These are phyloP conservation scores for Cyberlindnera mycetangii DNA, from an alignment of 805 yeast genomes.

Conservation along the genomic window DNA sequence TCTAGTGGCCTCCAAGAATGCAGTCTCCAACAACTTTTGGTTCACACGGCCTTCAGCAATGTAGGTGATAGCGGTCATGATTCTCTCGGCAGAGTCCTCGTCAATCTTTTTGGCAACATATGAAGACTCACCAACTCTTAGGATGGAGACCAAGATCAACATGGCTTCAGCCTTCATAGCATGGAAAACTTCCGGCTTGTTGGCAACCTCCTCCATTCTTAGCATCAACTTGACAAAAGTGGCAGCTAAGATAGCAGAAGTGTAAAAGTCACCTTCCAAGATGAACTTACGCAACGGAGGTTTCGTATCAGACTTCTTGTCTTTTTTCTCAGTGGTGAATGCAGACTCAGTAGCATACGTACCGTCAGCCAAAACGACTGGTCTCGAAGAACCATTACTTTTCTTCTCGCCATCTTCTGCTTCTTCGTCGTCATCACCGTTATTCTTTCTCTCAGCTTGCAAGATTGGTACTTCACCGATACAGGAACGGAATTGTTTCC, in stretches of 20 bases:
- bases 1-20: constrained; percentile 85
- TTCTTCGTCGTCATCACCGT: constrained; percentile 36
- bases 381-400: constrained; percentile 48
- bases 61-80: constrained; percentile 79
- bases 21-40: constrained; percentile 46
- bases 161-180: constrained; percentile 94
- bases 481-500: constrained; percentile 81
- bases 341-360: constrained; percentile 96
- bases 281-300: constrained; percentile 82
- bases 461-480: constrained; percentile 91
- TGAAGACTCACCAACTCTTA: constrained; percentile 80
- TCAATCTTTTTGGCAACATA: constrained; percentile 75
- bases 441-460: constrained; percentile 59
- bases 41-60: constrained; percentile 61
- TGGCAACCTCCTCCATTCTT: constrained; percentile 59
- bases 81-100: constrained; percentile 96
- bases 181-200: constrained; percentile 58
- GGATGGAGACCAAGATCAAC: constrained; percentile 85
- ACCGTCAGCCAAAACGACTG: constrained; percentile 95
- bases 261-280: constrained; percentile 84
- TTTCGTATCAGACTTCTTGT: constrained; percentile 35
- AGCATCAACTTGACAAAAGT: constrained; percentile 86
- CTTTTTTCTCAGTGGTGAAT: constrained; percentile 48
- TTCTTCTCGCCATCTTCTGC: constrained; percentile 27
- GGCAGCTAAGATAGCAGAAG: constrained; percentile 83